Evolutionary conservation across 495 filamentous ascomycete species (phyloP), one percentile per base, ranked within the genome.

Genomic region (Xylaria cubensis): DNA sequence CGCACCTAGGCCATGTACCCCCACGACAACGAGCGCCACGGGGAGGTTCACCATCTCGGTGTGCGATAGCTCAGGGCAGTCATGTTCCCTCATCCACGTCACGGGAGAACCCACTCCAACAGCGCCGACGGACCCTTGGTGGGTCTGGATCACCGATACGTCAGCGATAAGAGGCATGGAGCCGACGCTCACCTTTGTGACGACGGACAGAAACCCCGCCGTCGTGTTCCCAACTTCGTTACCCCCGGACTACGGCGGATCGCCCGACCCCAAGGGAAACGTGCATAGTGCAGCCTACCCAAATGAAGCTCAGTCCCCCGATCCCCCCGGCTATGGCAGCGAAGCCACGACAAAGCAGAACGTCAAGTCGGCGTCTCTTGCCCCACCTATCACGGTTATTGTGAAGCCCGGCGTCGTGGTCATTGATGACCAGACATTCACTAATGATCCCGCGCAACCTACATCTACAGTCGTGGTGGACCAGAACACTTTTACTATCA

Each of bases 191-290:
- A 80, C 75, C 15, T 77, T 85, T 50, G 62, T 82, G 53, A 85
- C 84, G 15, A 86, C 84, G 12, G 84, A 86, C 63, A 86, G 85
- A 71, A 86, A 86, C 56, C 84, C 84, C 1, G 81, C 82, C 42
- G 83, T 86, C 42, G 77, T 85, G 10, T 86, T 78, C 69, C 73
- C 83, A 10, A 77, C 77, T 24, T 76, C 81, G 50, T 41, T 75
- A 9, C 79, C 82, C 9, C 84, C 84, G 0, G 72, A 79, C 71
- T 86, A 84, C 70, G 83, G 84, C 69, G 82, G 84, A 17, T 76
- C 76, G 44, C 77, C 70, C 17, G 70, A 76, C 48, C 78, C 71
- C 8, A 67, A 64, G 17, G 71, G 51, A 39, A 69, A 59, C 41
- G 39, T 46, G 39, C 67, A 69, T 29, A 69, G 67, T 26, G 56